Evolutionary conservation across 1,139 yeast species (phyloP).

Genomic region (Candida tunisiensis): DNA sequence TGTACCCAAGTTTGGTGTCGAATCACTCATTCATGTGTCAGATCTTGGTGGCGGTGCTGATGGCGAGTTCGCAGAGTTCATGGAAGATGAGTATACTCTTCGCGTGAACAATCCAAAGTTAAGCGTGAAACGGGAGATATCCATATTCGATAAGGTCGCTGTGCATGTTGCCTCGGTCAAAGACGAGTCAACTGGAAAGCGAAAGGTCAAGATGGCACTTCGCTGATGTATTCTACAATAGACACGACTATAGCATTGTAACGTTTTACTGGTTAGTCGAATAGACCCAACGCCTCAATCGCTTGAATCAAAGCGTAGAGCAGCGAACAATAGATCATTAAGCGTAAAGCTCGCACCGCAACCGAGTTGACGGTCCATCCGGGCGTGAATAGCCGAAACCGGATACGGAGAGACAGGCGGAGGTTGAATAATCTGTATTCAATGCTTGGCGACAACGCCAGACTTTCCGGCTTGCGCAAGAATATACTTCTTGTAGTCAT

Average conservation of each 20-base stretch:
- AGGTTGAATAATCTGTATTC: slow-evolving; percentile 1
- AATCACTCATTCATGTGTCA: slow-evolving; percentile 75
- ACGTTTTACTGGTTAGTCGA: too few relatives aligned
- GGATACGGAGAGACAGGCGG: too few relatives aligned
- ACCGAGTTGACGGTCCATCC: too few relatives aligned
- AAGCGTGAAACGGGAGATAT: slow-evolving; percentile 31
- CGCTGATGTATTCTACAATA: neutral
- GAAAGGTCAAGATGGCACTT: slow-evolving; percentile 60
- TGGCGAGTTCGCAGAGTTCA: slow-evolving; percentile 49
- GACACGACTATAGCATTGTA: too few relatives aligned
- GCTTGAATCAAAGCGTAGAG: too few relatives aligned
- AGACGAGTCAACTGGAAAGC: slow-evolving; percentile 82
- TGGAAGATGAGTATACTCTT: slow-evolving; percentile 64
- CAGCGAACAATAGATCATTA: too few relatives aligned
- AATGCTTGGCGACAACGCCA: slow-evolving; percentile 84
- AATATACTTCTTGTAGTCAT: slow-evolving; percentile 81
- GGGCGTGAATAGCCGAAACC: too few relatives aligned
- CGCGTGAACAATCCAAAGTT: slow-evolving; percentile 36
- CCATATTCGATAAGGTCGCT: slow-evolving; percentile 71
- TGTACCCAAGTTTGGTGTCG: slow-evolving; percentile 96
- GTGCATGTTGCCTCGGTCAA: slow-evolving; percentile 70
- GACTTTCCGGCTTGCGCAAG: slow-evolving; percentile 58
- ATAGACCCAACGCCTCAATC: too few relatives aligned
- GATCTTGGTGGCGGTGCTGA: slow-evolving; percentile 31
- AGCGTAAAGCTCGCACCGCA: too few relatives aligned